Percentiles rank a stretch among this genome's conserved stretches.
These are phyloP conservation scores for Sclerotinia glacialis DNA, from an alignment of 2,329 filamentous ascomycete species.

Conservation along the genomic window DNA sequence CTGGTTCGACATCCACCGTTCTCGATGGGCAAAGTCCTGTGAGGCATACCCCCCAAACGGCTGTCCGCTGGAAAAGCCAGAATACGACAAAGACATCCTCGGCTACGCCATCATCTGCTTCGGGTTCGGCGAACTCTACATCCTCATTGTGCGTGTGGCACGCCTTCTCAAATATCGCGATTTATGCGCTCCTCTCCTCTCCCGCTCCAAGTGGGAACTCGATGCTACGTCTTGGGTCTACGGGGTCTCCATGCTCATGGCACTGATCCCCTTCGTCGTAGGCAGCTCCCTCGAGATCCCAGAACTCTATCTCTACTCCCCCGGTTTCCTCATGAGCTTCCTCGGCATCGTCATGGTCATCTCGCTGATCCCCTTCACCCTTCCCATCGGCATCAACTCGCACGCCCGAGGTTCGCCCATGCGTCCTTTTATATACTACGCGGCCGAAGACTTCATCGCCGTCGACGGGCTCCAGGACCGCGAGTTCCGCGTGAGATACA, in stretches of 20 bases:
- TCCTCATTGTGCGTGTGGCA: constrained; percentile 26
- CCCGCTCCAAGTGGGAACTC: constrained; percentile 29
- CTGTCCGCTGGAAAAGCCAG: constrained; percentile 26
- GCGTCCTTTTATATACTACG: constrained; percentile 32
- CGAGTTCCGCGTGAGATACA: constrained; percentile 31
- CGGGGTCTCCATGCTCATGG: constrained; percentile 29
- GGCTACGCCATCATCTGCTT: constrained; percentile 31
- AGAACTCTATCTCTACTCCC: constrained; percentile 46
- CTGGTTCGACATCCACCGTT: constrained; percentile 21
- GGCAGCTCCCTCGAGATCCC: constrained; percentile 27
- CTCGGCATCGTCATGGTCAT: constrained; percentile 75
- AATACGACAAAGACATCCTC: constrained; percentile 29
- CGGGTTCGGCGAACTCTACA: constrained; percentile 30
- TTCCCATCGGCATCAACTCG: constrained; percentile 42
- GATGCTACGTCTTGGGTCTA: constrained; percentile 33
- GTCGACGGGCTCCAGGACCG: constrained; percentile 33
- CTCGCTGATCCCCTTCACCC: constrained; percentile 72
- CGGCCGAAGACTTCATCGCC: constrained; percentile 33
- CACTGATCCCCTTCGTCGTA: constrained; percentile 31
- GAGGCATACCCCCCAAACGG: constrained; percentile 14
- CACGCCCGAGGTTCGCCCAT: constrained; percentile 28
- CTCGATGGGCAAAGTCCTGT: constrained; percentile 25
- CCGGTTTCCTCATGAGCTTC: constrained; percentile 83
- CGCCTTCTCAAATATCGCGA: constrained; percentile 27
- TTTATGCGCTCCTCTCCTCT: constrained; percentile 30